Base-by-base conservation (phyloP, 1,284 basidiomycete species). In the Ustilago nuda region DNA sequence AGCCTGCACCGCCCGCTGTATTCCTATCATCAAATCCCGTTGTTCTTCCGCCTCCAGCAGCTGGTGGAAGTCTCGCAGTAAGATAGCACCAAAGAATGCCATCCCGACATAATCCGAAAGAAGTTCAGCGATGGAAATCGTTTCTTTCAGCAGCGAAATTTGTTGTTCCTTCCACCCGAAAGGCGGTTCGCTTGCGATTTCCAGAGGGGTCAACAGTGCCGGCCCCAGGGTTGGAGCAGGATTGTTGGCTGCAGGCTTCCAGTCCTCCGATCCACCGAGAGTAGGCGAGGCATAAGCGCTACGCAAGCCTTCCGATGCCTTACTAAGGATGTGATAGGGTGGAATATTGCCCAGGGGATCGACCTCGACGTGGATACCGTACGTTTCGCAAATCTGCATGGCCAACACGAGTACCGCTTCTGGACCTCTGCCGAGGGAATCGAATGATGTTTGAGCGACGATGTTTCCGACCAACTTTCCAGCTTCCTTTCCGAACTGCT, bases 131-230 rank as follows among this genome's bases (percentile, higher is more conserved):
- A 98, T 91, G 0, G 92, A 91, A 37, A 98, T 92, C 0, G 94
- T 93, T 83, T 98, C 95, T 54, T 94, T 91, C 41, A 98, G 89
- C 36, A 96, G 91, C 36, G 93, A 93, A 36, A 96, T 90, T 87
- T 98, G 95, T 54, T 98, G 88, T 82, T 95, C 93, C 1, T 93
- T 92, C 96, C 95, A 99, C 1, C 95, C 95, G 83, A 92, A 94
- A 3, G 70, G 41, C 8, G 80, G 60, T 53, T 82, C 80, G 33
- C 64, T 54, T 8, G 68, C 65, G n/a, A 78, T 46, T 35, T 78
- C 75, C 12, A 73, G 64, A 35, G 66, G 69, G 23, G 65, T 76
- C 37, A 69, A 5, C 11, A 69, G 37, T 13, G 69, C 54, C 15
- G 54, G 52, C 15, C 50, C 39, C 9, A 32, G n/a, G 19, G 41